Evolutionary conservation across 148 eudicot species (phyloP).

Genomic region (Pharnaceum exiguum): DNA sequence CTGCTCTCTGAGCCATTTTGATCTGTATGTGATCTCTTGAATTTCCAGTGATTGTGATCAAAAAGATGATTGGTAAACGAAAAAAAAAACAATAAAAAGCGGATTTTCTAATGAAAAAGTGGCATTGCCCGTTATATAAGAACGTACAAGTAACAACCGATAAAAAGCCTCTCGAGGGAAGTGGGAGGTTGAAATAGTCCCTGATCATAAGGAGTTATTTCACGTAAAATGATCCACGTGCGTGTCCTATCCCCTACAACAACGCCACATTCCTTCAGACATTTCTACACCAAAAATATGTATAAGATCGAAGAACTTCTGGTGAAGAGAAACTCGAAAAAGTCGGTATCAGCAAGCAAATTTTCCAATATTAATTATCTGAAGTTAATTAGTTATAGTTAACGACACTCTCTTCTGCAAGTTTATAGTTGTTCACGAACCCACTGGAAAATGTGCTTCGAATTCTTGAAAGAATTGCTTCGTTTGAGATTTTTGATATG

Average conservation of each 20-base stretch:
- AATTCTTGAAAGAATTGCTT: too few relatives aligned
- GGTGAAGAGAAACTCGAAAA: too few relatives aligned
- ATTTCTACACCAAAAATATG: not conserved
- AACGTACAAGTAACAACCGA: too few relatives aligned
- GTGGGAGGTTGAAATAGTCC: not conserved
- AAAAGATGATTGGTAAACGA: not conserved
- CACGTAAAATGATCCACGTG: slow-evolving; percentile 9
- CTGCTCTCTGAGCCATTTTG: slow-evolving; percentile 22
- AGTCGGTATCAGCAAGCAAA: too few relatives aligned
- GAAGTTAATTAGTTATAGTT: too few relatives aligned
- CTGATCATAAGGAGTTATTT: slow-evolving; percentile 8
- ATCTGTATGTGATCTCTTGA: not conserved
- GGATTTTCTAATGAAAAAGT: not conserved
- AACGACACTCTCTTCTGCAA: too few relatives aligned
- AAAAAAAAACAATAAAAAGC: not conserved
- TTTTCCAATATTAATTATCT: too few relatives aligned
- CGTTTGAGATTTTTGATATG: too few relatives aligned
- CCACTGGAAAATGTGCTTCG: too few relatives aligned
- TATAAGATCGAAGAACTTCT: too few relatives aligned
- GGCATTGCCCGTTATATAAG: not conserved
- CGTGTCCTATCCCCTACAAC: not conserved
- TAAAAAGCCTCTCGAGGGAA: too few relatives aligned
- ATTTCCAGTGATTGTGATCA: not conserved
- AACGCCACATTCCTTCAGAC: not conserved
- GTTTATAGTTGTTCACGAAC: too few relatives aligned